Percentiles rank a stretch among this genome's conserved stretches.
Evolutionary conservation across 2,329 filamentous ascomycete species (phyloP).

Genomic region (Stagonosporopsis chrysanthemi): DNA sequence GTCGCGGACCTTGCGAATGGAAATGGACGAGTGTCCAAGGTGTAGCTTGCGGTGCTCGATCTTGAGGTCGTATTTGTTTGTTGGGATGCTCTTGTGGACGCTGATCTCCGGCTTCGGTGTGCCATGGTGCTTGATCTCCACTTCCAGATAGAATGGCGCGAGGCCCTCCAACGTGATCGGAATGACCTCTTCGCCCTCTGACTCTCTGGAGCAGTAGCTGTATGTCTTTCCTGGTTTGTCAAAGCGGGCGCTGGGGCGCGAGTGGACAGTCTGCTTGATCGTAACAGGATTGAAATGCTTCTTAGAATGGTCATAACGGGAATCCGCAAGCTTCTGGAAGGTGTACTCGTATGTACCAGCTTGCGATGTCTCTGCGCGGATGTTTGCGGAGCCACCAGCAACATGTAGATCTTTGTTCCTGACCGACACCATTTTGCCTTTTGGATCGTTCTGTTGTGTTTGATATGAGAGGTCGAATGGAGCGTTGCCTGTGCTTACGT

Average conservation of each 20-base stretch:
- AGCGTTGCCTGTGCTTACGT: conserved; percentile 66
- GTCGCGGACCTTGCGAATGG: conserved; percentile 89
- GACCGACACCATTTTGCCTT: conserved; percentile 63
- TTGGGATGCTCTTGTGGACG: conserved; percentile 79
- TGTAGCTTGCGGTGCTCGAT: conserved; percentile 86
- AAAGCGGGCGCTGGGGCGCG: conserved; percentile 83
- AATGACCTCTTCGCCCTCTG: conserved; percentile 82
- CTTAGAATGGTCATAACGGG: conserved; percentile 79
- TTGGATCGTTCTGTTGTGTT: conserved; percentile 73
- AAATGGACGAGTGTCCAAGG: conserved; percentile 86
- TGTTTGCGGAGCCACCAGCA: conserved; percentile 75
- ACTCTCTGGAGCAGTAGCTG: conserved; percentile 90
- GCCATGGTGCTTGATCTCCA: conserved; percentile 92
- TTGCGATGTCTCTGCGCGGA: conserved; percentile 85
- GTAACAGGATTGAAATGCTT: conserved; percentile 70
- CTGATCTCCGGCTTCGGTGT: conserved; percentile 81
- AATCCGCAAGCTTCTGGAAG: conserved; percentile 83
- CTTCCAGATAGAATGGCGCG: conserved; percentile 87
- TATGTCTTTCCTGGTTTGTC: conserved; percentile 88
- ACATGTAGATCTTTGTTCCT: conserved; percentile 78
- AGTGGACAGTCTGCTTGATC: conserved; percentile 83
- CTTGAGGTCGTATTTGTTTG: conserved; percentile 76
- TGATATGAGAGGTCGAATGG: conserved; percentile 87
- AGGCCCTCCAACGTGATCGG: conserved; percentile 83
- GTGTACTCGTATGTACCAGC: conserved; percentile 86